Conservation (phyloP, 2,329 filamentous ascomycete genomes). For the Alternaria longipes region DNA sequence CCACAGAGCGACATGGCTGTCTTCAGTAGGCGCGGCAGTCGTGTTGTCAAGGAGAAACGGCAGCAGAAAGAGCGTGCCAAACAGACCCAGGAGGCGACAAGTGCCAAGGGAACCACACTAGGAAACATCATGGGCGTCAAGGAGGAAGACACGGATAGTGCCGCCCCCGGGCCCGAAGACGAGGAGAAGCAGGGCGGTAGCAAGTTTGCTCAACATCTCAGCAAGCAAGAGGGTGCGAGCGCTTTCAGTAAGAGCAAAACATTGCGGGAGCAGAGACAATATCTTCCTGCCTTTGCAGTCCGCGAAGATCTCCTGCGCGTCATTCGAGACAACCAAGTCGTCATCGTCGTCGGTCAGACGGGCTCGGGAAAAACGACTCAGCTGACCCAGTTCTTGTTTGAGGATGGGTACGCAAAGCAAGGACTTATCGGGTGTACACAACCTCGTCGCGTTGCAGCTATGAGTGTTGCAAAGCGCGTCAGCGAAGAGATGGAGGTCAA, state of each 20-base stretch:
- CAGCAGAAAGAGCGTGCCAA: conserved; percentile 93
- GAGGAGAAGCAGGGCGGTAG: conserved; percentile 71
- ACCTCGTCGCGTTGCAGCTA: conserved; percentile 93
- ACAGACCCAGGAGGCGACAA: conserved; percentile 94
- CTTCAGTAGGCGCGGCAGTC: conserved; percentile 93
- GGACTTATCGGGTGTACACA: conserved; percentile 98
- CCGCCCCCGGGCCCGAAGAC: conserved; percentile 77
- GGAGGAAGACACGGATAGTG: conserved; percentile 88
- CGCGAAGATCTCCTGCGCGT: conserved; percentile 90
- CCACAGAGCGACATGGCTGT: conserved; percentile 99
- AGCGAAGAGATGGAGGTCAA: conserved; percentile 98
- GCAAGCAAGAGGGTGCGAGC: conserved; percentile 83
- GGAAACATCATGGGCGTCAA: conserved; percentile 97
- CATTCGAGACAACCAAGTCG: conserved; percentile 95
- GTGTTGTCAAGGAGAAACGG: conserved; percentile 87
- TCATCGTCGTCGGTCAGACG: conserved; percentile 96
- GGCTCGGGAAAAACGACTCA: conserved; percentile 98
- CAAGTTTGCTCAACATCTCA: conserved; percentile 92
- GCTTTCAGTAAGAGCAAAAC: conserved; percentile 94
- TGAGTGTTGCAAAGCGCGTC: conserved; percentile 98
- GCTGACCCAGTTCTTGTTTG: conserved; percentile 92
- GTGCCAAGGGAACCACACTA: conserved; percentile 86
- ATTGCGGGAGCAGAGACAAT: conserved; percentile 89
- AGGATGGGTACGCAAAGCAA: conserved; percentile 87
- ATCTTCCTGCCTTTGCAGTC: conserved; percentile 93